Evolutionary conservation across 805 yeast species (phyloP).

Genomic region (Candida pseudofarinosa): DNA sequence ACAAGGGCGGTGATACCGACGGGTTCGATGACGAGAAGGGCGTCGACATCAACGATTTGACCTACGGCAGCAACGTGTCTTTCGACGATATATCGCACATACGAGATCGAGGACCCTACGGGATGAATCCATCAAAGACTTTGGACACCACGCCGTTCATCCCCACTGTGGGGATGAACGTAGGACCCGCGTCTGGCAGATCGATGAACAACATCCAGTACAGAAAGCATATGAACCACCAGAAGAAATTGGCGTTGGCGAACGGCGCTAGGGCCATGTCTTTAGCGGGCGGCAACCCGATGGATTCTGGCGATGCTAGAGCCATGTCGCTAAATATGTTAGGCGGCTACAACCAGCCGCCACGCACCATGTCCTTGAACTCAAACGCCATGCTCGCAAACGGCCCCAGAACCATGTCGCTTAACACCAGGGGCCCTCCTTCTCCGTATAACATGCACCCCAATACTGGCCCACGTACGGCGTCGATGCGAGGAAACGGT

Average conservation of each 20-base stretch:
- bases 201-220: constrained; percentile 51
- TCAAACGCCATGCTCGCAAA: constrained; percentile 9
- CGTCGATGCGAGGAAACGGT: constrained; percentile 9
- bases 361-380: constrained; percentile 44
- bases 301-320: constrained; percentile 22
- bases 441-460: not conserved
- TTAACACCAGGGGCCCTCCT: constrained; percentile 9
- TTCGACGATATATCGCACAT: constrained; percentile 63
- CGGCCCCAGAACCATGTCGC: constrained; percentile 18
- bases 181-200: constrained; percentile 18
- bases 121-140: constrained; percentile 31
- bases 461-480: constrained; percentile 6
- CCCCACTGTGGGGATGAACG: constrained; percentile 53
- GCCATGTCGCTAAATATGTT: constrained; percentile 22
- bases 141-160: constrained; percentile 69
- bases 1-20: constrained; percentile 21
- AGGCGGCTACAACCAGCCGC: constrained; percentile 17
- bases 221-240: constrained; percentile 64
- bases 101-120: constrained; percentile 65
- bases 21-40: constrained; percentile 37
- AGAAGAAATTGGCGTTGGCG: constrained; percentile 54
- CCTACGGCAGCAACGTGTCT: constrained; percentile 42
- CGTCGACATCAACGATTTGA: constrained; percentile 30
- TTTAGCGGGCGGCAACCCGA: constrained; percentile 32
- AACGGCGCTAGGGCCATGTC: constrained; percentile 45